Percentiles rank a stretch among this genome's conserved stretches.
phyloP scores from a whole-genome alignment of 768 basidiomycete genomes.

The Hypholoma sublateritium region DNA sequence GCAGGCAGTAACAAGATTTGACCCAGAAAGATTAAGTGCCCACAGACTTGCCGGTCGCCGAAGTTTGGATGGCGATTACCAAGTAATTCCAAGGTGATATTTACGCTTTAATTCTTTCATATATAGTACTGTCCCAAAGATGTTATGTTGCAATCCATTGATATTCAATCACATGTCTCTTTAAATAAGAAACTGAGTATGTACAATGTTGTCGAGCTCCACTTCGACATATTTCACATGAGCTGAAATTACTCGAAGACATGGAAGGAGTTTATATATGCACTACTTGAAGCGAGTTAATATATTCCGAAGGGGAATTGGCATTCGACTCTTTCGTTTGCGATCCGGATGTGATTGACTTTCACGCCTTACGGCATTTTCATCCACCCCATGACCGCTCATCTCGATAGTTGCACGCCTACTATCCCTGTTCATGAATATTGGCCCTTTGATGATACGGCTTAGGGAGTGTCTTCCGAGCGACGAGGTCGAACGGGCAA shows the following conservation, averaged over 20 bases:
- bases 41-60: no score
- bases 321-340: conserved; percentile 41
- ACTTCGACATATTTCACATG: background rate
- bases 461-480: conserved; percentile 35
- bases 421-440: conserved; percentile 20
- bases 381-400: conserved; percentile 28
- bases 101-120: no score
- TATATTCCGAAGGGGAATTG: conserved; percentile 44
- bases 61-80: no score
- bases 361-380: conserved; percentile 31
- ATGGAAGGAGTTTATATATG: background rate
- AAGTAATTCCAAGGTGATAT: no score
- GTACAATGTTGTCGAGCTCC: background rate
- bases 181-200: background rate
- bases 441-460: conserved; percentile 25
- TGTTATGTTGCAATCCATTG: no score
- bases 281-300: conserved; percentile 44
- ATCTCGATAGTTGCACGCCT: conserved; percentile 23
- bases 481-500: conserved; percentile 13
- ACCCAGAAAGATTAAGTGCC: no score
- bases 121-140: no score
- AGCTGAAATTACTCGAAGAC: background rate
- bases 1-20: no score
- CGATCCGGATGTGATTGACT: conserved; percentile 16
- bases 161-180: no score